Evolutionary conservation across 768 basidiomycete genomes (phyloP).

Genomic region (Leccinum uliginosum): DNA sequence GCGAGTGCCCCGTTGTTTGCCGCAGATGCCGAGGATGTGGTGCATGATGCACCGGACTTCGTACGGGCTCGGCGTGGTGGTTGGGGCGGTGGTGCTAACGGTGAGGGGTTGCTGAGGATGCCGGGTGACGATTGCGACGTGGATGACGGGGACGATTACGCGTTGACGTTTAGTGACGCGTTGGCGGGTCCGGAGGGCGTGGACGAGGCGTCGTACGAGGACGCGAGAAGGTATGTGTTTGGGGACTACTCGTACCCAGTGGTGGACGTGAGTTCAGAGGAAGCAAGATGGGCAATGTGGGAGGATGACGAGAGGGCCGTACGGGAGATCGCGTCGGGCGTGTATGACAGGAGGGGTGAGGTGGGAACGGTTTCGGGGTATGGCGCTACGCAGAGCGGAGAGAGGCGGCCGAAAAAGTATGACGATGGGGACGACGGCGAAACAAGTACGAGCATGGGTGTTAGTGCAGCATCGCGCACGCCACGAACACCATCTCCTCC

Average conservation of each 20-base stretch:
- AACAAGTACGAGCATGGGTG: constrained; percentile 16
- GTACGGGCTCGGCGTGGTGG: constrained; percentile 32
- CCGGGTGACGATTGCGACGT: constrained; percentile 29
- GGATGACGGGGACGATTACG: constrained; percentile 34
- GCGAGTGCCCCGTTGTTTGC: constrained; percentile 73
- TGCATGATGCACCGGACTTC: constrained; percentile 58
- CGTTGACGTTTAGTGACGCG: constrained; percentile 23
- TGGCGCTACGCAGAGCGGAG: constrained; percentile 24
- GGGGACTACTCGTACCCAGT: constrained; percentile 90
- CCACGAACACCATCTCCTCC: constrained; percentile 10
- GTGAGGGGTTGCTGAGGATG: constrained; percentile 7
- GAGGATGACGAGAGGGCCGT: constrained; percentile 28
- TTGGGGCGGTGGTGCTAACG: not conserved
- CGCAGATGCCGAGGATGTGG: constrained; percentile 55
- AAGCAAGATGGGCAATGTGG: constrained; percentile 28
- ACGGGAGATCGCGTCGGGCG: constrained; percentile 19
- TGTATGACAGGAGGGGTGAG: constrained; percentile 1
- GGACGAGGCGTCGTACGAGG: constrained; percentile 72
- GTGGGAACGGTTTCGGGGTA: constrained; percentile 11
- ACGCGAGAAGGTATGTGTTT: constrained; percentile 78
- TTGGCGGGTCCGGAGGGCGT: constrained; percentile 51
- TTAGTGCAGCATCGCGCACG: not conserved
- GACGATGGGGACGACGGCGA: not conserved
- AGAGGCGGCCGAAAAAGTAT: constrained; percentile 2
- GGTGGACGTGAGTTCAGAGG: constrained; percentile 75